These are phyloP conservation scores for Paecilomyces niveus DNA, from an alignment of 2,329 filamentous ascomycete species.

Conservation along the genomic window DNA sequence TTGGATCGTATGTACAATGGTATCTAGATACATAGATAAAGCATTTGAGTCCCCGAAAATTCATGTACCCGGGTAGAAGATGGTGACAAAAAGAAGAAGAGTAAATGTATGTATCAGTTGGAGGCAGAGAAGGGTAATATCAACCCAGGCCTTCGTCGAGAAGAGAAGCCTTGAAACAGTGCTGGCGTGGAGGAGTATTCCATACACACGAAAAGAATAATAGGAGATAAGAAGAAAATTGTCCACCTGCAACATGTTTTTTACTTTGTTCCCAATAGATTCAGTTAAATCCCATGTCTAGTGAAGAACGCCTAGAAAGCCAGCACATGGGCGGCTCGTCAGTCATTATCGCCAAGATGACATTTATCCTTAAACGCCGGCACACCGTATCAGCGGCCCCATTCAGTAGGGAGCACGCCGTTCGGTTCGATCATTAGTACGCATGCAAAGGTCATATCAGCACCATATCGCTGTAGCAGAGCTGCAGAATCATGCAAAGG, in stretches of 20 bases:
- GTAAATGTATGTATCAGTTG: background rate
- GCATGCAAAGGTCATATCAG: background rate
- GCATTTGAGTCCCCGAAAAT: background rate
- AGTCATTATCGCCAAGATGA: background rate
- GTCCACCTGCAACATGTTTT: background rate
- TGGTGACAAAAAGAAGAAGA: background rate
- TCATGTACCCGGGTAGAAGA: background rate
- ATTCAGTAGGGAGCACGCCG: background rate
- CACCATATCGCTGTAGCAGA: background rate
- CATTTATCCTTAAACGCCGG: background rate
- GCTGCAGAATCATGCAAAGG: slow-evolving; percentile 5
- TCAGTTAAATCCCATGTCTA: background rate
- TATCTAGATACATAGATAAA: background rate
- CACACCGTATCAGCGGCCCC: background rate
- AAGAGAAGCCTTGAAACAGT: background rate
- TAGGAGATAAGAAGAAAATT: background rate
- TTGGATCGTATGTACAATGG: background rate
- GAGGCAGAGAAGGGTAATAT: background rate
- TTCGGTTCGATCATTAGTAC: background rate
- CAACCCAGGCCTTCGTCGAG: background rate
- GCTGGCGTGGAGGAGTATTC: too few species aligned
- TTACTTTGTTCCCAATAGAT: background rate
- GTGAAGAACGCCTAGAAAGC: background rate
- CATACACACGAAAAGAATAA: background rate
- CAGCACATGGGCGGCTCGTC: background rate